Evolutionary conservation across 1,284 basidiomycete species (phyloP).

Genomic region (Ceratobasidium sp.): DNA sequence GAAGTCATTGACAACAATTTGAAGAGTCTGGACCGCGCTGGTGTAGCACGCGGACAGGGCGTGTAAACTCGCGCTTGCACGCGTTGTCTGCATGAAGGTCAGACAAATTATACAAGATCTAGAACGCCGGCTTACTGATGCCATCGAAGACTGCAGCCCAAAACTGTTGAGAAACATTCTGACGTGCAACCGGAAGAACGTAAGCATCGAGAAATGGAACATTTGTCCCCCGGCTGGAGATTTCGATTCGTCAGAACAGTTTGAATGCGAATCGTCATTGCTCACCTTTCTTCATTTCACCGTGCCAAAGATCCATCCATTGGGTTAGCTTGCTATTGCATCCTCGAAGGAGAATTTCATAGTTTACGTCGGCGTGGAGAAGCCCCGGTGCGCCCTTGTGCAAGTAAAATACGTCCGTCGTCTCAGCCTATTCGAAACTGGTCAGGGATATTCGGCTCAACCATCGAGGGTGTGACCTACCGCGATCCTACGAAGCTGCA

Average conservation of each 20-base stretch:
- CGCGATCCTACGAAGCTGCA: constrained; percentile 73
- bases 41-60: constrained; percentile 73
- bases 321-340: constrained; percentile 71
- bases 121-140: constrained; percentile 55
- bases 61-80: constrained; percentile 64
- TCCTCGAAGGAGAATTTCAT: constrained; percentile 69
- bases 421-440: constrained; percentile 61
- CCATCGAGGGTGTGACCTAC: constrained; percentile 53
- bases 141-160: constrained; percentile 68
- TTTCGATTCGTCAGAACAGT: not conserved
- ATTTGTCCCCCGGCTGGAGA: constrained; percentile 63
- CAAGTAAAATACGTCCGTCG: constrained; percentile 72
- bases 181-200: constrained; percentile 75
- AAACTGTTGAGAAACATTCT: constrained; percentile 81
- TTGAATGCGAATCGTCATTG: constrained; percentile 12
- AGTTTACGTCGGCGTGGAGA: constrained; percentile 61
- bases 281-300: constrained; percentile 71
- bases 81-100: constrained; percentile 43
- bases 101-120: not conserved
- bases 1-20: constrained; percentile 74
- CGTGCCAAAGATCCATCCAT: constrained; percentile 72
- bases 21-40: constrained; percentile 70
- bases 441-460: not conserved
- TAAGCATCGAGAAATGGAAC: constrained; percentile 75
- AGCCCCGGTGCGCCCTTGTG: constrained; percentile 58